Conservation (phyloP, 129 eudicot genomes). For the Smallanthus sonchifolius region DNA sequence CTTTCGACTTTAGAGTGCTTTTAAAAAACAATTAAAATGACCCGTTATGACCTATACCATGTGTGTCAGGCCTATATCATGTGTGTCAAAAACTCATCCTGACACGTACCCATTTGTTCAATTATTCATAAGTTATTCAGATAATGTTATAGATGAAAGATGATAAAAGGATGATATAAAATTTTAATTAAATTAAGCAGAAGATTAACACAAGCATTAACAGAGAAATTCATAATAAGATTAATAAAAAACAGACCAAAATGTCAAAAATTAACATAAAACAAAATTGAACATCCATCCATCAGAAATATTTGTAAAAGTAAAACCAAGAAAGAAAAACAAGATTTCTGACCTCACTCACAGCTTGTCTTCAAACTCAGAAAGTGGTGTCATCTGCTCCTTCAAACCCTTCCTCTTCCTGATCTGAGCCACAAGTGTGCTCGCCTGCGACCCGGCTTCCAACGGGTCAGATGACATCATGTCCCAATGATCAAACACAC, state of each 20-base stretch:
- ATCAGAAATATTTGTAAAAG: not conserved
- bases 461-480: slow-evolving; percentile 67
- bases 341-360: not conserved
- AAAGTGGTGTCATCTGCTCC: slow-evolving; percentile 70
- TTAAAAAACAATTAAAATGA: no score
- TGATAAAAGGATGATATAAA: no score
- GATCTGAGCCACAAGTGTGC: slow-evolving; percentile 40
- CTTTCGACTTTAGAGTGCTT: no score
- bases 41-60: no score
- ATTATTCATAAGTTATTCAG: no score
- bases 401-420: slow-evolving; percentile 78
- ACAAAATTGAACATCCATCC: not conserved
- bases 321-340: not conserved
- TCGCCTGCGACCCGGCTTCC: slow-evolving; percentile 48
- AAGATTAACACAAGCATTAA: no score
- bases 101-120: no score
- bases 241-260: not conserved
- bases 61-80: no score
- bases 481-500: slow-evolving; percentile 86
- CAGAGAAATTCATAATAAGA: no score
- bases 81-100: no score
- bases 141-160: no score
- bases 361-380: slow-evolving; percentile 76
- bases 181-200: no score
- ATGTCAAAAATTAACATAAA: not conserved